Percentiles rank a stretch among this genome's conserved stretches.
Conservation (phyloP, 495 filamentous ascomycete genomes). For the Penicillium antarcticum region DNA sequence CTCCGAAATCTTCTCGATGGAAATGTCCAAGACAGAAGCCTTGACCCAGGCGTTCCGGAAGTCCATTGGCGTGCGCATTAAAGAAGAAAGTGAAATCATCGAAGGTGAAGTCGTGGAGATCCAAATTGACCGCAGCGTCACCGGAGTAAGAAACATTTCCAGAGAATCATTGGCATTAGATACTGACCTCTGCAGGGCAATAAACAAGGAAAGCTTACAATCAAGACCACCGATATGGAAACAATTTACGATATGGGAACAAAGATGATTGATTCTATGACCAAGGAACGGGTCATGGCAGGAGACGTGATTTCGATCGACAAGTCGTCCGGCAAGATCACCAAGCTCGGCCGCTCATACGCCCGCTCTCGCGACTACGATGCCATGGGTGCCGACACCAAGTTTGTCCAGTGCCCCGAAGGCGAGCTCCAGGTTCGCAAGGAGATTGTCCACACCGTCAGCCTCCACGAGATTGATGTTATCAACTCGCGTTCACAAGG, state of each 20-base stretch:
- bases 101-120: constrained; percentile 99
- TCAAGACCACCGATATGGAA: constrained; percentile 99
- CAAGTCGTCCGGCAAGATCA: constrained; percentile 96
- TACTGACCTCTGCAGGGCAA: constrained; percentile 54
- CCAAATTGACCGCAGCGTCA: constrained; percentile 96
- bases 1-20: constrained; percentile 95
- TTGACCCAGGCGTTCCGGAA: constrained; percentile 97
- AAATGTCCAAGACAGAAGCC: constrained; percentile 99
- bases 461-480: constrained; percentile 96
- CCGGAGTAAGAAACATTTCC: constrained; percentile 56
- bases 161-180: not conserved
- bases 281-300: constrained; percentile 96
- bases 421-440: constrained; percentile 96
- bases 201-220: constrained; percentile 98
- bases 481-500: constrained; percentile 98
- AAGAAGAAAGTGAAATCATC: constrained; percentile 98
- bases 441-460: constrained; percentile 95
- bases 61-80: constrained; percentile 94
- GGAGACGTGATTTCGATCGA: constrained; percentile 98
- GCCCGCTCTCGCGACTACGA: constrained; percentile 96
- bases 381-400: constrained; percentile 97
- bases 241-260: constrained; percentile 98
- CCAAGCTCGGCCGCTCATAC: constrained; percentile 90
- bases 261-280: constrained; percentile 99
- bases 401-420: constrained; percentile 97